phyloP scores from a whole-genome alignment of 805 yeast genomes.

The Scheffersomyces ergatensis region DNA sequence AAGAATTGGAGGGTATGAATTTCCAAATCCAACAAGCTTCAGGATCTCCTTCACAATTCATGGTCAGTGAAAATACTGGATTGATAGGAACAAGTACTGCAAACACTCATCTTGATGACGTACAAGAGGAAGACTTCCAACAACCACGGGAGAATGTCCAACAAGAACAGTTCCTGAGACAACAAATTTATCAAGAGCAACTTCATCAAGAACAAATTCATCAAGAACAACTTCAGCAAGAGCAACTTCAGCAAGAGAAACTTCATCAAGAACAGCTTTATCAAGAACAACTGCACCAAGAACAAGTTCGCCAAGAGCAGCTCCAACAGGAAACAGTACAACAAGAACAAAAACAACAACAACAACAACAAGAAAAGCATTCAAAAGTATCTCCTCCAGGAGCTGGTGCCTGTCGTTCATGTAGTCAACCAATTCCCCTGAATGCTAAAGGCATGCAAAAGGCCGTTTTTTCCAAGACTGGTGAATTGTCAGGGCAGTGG shows the following conservation, averaged over 20 bases:
- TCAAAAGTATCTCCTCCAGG: constrained; percentile 47
- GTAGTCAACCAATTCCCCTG: constrained; percentile 52
- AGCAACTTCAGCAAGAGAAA: too few species aligned
- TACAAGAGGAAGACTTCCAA: too few species aligned
- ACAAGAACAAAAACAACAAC: too few species aligned
- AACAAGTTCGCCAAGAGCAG: too few species aligned
- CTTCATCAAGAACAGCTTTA: too few species aligned
- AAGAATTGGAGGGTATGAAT: constrained; percentile 30
- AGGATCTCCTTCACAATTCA: constrained; percentile 8
- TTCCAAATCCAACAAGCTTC: constrained; percentile 12
- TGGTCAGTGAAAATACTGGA: neutral
- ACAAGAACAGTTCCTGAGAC: too few species aligned
- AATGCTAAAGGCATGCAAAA: constrained; percentile 39
- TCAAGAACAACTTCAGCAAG: neutral
- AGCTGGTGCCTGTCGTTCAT: constrained; percentile 78
- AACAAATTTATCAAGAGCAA: too few species aligned
- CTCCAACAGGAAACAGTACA: too few species aligned
- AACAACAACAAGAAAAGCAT: neutral
- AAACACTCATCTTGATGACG: neutral
- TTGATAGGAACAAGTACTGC: neutral
- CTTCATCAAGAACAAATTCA: neutral
- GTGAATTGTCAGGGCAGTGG: constrained; percentile 91
- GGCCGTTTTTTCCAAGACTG: constrained; percentile 80
- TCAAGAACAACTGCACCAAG: too few species aligned
- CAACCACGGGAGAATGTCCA: too few species aligned